phyloP scores from a whole-genome alignment of 148 eudicot species.

The Hydrangea macrophylla region DNA sequence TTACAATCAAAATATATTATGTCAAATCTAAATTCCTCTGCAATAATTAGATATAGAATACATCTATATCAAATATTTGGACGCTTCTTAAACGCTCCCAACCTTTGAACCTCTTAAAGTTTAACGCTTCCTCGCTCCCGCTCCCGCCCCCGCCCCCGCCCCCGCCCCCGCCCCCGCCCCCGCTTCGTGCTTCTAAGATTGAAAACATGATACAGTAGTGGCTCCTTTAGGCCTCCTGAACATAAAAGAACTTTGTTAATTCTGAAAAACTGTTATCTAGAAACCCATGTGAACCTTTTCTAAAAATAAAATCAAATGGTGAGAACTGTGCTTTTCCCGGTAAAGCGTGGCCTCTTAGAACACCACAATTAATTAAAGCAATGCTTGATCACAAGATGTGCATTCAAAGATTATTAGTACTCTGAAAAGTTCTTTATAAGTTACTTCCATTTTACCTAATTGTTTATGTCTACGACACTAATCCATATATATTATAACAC shows the following conservation, averaged over 20 bases:
- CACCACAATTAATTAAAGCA: not conserved
- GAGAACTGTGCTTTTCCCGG: not conserved
- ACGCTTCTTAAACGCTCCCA: too few relatives aligned
- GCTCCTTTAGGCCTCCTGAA: not conserved
- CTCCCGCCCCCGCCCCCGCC: too few relatives aligned
- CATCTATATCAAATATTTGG: too few relatives aligned
- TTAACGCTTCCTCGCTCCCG: too few relatives aligned
- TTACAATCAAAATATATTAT: too few relatives aligned
- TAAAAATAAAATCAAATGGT: not conserved
- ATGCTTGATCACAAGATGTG: not conserved
- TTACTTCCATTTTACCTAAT: not conserved
- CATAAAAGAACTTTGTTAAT: too few relatives aligned
- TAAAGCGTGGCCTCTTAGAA: not conserved
- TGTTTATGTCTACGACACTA: not conserved
- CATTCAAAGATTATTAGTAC: not conserved
- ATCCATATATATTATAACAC: conserved; percentile 3
- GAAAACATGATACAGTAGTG: not conserved
- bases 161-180: too few relatives aligned
- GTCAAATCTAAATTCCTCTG: too few relatives aligned
- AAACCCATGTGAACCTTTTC: not conserved
- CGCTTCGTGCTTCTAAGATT: too few relatives aligned
- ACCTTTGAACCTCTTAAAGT: too few relatives aligned
- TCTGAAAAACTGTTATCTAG: not conserved
- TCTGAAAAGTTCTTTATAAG: not conserved
- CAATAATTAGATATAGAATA: too few relatives aligned